A percentile compares a stretch with the other conserved stretches of the same genome.
These are phyloP conservation scores for Ogataea neopini DNA, from an alignment of 805 yeast genomes.

Conservation along the genomic window DNA sequence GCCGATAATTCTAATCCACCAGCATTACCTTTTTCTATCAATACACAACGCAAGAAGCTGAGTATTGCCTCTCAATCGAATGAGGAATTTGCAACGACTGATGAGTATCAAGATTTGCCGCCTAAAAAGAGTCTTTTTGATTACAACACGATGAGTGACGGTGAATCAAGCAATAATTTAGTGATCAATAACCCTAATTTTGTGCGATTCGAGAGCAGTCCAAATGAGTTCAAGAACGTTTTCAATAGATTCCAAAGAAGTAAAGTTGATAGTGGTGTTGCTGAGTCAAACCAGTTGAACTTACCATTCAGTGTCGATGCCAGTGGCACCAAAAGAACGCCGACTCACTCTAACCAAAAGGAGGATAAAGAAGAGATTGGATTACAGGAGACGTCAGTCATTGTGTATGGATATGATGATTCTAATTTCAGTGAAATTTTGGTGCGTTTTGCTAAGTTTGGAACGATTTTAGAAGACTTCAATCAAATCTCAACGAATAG, in stretches of 20 bases:
- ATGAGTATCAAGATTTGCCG: conserved; percentile 43
- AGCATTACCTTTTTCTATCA: conserved; percentile 27
- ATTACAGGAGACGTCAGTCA: conserved; percentile 59
- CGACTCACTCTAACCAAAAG: background rate
- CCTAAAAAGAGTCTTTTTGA: conserved; percentile 54
- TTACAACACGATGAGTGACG: conserved; percentile 43
- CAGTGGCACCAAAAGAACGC: background rate
- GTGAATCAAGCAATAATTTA: conserved; percentile 38
- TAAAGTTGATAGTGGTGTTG: conserved; percentile 14
- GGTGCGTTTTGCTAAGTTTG: conserved; percentile 75
- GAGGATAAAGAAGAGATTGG: conserved; percentile 30
- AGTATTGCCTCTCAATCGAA: conserved; percentile 5
- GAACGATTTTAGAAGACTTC: conserved; percentile 75
- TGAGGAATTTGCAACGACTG: conserved; percentile 28
- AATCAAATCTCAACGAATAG: conserved; percentile 31
- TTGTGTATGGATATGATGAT: conserved; percentile 90
- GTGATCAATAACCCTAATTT: conserved; percentile 29
- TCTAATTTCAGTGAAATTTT: conserved; percentile 65
- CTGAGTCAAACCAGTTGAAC: conserved; percentile 6
- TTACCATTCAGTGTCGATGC: conserved; percentile 21
- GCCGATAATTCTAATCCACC: conserved; percentile 24
- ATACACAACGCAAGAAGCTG: conserved; percentile 22
- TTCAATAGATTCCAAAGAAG: conserved; percentile 39
- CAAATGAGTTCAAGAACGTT: conserved; percentile 45
- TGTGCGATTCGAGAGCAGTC: conserved; percentile 43